Conservation (phyloP, 2,329 filamentous ascomycete species). For the Colletotrichum godetiae region DNA sequence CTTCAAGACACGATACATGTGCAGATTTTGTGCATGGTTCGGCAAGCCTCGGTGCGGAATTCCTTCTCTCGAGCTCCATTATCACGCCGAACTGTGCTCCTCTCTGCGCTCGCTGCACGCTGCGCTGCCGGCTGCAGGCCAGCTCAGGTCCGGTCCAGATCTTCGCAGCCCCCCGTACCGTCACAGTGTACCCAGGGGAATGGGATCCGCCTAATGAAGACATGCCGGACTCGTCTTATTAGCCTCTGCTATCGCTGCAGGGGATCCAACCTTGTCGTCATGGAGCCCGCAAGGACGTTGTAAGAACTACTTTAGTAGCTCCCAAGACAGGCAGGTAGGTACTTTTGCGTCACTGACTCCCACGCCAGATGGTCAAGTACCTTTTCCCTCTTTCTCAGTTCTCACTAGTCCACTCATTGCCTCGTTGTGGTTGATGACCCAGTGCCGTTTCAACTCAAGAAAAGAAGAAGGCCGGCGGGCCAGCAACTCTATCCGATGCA, state of each 20-base stretch:
- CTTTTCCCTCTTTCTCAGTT: background rate
- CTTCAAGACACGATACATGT: slow-evolving; percentile 8
- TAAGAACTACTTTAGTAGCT: slow-evolving; percentile 13
- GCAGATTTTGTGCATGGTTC: slow-evolving; percentile 9
- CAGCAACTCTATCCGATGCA: background rate
- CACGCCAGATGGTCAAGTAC: slow-evolving; percentile 16
- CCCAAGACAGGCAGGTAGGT: slow-evolving; percentile 32
- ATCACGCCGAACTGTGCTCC: background rate
- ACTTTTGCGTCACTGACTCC: slow-evolving; percentile 29
- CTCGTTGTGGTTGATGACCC: slow-evolving; percentile 4
- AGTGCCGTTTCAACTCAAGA: background rate
- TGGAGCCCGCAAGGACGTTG: slow-evolving; percentile 22
- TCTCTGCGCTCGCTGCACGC: slow-evolving; percentile 15
- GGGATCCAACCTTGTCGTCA: slow-evolving; percentile 29
- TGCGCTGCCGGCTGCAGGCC: slow-evolving; percentile 30
- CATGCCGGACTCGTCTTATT: slow-evolving; percentile 37
- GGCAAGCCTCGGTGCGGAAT: slow-evolving; percentile 30
- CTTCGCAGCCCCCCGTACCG: slow-evolving; percentile 29
- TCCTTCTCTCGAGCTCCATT: slow-evolving; percentile 14
- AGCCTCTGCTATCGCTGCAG: slow-evolving; percentile 35
- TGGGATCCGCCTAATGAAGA: slow-evolving; percentile 36
- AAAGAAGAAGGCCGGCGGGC: background rate
- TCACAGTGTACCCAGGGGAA: slow-evolving; percentile 36
- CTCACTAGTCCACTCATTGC: background rate
- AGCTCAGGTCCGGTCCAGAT: slow-evolving; percentile 32